phyloP scores from a whole-genome alignment of 1,284 basidiomycete genomes.

The Ganoderma sp. region DNA sequence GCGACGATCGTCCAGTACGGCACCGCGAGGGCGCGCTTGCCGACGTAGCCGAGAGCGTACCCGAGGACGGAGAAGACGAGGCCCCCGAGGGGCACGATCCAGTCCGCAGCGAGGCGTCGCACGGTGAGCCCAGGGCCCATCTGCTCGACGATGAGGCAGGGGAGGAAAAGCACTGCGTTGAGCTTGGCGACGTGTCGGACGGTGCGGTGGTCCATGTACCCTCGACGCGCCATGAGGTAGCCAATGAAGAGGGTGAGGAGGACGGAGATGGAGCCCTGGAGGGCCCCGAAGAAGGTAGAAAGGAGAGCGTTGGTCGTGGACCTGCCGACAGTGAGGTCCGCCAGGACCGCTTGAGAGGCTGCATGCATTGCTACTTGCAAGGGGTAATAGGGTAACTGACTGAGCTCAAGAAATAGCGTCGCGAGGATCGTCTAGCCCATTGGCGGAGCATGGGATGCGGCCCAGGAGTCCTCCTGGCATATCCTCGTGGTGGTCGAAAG shows the following conservation, averaged over 20 bases:
- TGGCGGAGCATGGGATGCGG: background rate
- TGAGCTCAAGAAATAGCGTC: background rate
- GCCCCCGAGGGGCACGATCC: slow-evolving; percentile 44
- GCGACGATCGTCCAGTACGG: slow-evolving; percentile 43
- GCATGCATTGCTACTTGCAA: background rate
- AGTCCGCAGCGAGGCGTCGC: slow-evolving; percentile 32
- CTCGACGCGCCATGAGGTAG: slow-evolving; percentile 34
- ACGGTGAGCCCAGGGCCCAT: slow-evolving; percentile 42
- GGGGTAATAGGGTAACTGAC: background rate
- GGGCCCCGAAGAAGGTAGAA: slow-evolving; percentile 38
- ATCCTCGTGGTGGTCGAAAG: background rate
- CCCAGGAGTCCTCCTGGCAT: no score
- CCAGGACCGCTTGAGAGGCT: slow-evolving; percentile 1
- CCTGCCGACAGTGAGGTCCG: background rate
- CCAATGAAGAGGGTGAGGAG: slow-evolving; percentile 41
- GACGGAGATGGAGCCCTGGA: slow-evolving; percentile 41
- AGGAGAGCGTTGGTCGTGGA: slow-evolving; percentile 25
- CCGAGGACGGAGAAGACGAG: slow-evolving; percentile 37
- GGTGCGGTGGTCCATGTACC: slow-evolving; percentile 35
- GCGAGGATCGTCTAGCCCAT: background rate
- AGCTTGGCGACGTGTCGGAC: slow-evolving; percentile 39
- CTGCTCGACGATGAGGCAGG: slow-evolving; percentile 41
- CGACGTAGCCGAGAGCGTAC: slow-evolving; percentile 39
- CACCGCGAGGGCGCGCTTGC: slow-evolving; percentile 34
- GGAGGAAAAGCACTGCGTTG: slow-evolving; percentile 41